Evolutionary conservation across 768 basidiomycete genomes (phyloP).

Genomic region (Tulasnella sp.): DNA sequence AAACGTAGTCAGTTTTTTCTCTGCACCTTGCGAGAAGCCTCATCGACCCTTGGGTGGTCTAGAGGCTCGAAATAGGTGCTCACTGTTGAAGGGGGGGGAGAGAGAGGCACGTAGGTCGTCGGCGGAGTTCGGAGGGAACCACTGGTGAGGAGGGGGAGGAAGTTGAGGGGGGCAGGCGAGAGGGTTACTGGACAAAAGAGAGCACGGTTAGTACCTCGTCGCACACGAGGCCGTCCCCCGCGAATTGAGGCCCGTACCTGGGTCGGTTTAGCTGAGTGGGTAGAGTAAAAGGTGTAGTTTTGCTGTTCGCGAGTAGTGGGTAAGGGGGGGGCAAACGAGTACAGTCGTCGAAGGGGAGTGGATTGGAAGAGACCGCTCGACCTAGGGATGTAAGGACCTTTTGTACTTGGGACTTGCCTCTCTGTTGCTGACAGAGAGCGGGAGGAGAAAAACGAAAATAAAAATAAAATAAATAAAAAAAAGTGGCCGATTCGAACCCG

Average conservation of each 20-base stretch:
- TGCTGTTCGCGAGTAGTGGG: not conserved
- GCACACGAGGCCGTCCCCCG: not conserved
- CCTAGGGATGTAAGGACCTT: not conserved
- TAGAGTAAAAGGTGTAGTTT: not conserved
- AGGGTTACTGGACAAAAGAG: slow-evolving; percentile 1
- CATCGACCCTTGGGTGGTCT: not conserved
- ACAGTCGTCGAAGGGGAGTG: not conserved
- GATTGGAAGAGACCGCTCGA: not conserved
- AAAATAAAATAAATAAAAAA: not conserved
- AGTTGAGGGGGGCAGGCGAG: not conserved
- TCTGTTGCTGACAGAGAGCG: not conserved
- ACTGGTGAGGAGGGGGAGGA: slow-evolving; percentile 5
- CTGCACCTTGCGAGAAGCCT: not conserved
- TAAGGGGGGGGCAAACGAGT: not conserved
- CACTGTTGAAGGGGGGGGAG: not conserved
- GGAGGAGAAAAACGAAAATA: not conserved
- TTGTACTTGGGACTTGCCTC: not conserved
- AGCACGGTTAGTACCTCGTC: slow-evolving; percentile 10
- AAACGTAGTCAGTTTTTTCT: slow-evolving; percentile 4
- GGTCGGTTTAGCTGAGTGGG: not conserved
- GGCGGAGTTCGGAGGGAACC: slow-evolving; percentile 25
- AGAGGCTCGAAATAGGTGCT: not conserved
- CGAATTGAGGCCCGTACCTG: not conserved
- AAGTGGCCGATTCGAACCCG: not conserved
- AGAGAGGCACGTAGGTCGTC: slow-evolving; percentile 7